Percentiles rank a stretch among this genome's conserved stretches.
These are phyloP conservation scores for Neopestalotiopsis clavispora DNA, from an alignment of 2,329 filamentous ascomycete species.

Conservation along the genomic window DNA sequence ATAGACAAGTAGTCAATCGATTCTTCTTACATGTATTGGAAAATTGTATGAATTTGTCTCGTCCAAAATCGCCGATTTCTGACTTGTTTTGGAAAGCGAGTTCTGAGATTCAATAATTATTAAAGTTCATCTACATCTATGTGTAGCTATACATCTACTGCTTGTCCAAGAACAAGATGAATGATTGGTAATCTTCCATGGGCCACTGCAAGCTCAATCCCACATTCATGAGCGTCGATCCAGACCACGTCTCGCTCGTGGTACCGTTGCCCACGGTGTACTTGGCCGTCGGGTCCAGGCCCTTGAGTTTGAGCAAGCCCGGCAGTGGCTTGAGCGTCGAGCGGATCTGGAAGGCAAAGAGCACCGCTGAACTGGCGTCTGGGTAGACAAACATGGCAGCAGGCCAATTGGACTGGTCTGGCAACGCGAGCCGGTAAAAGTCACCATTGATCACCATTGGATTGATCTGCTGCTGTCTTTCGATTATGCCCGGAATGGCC, in stretches of 20 bases:
- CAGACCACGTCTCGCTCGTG: conserved; percentile 54
- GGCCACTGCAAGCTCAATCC: conserved; percentile 44
- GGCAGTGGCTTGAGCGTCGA: conserved; percentile 56
- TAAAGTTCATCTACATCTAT: not conserved
- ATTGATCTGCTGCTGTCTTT: conserved; percentile 59
- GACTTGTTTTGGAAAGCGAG: too few species aligned
- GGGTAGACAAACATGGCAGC: conserved; percentile 63
- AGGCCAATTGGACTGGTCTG: conserved; percentile 65
- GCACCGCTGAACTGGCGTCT: conserved; percentile 52
- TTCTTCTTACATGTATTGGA: too few species aligned
- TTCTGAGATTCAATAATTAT: not conserved
- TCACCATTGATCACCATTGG: conserved; percentile 63
- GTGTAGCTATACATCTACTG: not conserved
- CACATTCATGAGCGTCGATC: conserved; percentile 65
- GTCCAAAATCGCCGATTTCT: too few species aligned
- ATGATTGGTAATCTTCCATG: conserved; percentile 59
- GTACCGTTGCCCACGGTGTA: conserved; percentile 56
- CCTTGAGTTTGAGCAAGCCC: conserved; percentile 59
- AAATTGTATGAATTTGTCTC: too few species aligned
- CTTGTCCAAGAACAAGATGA: conserved; percentile 59
- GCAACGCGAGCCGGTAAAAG: conserved; percentile 63
- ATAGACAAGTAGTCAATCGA: too few species aligned
- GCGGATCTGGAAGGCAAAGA: conserved; percentile 66
- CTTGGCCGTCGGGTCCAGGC: conserved; percentile 56
- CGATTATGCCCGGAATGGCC: conserved; percentile 58